Evolutionary conservation across 148 eudicot species (phyloP), one percentile per base, ranked within the genome.

Genomic region (Agrostemma githago): DNA sequence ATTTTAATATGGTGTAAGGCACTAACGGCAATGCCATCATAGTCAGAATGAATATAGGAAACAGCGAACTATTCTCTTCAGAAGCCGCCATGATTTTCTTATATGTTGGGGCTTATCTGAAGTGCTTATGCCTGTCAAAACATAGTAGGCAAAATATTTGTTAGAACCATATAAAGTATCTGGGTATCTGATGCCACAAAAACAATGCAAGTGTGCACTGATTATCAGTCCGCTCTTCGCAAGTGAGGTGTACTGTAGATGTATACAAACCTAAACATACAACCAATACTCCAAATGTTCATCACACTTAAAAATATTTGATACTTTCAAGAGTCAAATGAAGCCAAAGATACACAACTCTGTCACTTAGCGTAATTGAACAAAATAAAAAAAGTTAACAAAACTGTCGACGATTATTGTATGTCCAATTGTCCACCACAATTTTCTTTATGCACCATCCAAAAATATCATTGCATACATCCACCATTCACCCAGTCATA

Each of bases 31-130:
- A 58, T 20, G 93, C 98, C 81, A 95, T 86, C 70, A 92, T 87
- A 8, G 98, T 87, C 80, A 92, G 84, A 63, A 95, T 85, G 67
- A 95, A 95, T 56, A 95, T 95, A 11, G 98, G 97, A 77, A 95
- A 95, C 77, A 95, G 71, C 34, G 92, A 81, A 83, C 89, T 89
- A 62, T 89, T 90, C 82, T 95, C 98, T 77, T 89, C 98, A 16
- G 96, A 87, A 80, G 89, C 82, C 51, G 93, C 96, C 98, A 95
- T 95, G 73, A 56, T 61, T 72, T 79, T 72, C 62, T 43, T 72
- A 75, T 71, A 68, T 57, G 62, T 73, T 44, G 44, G 65, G 48
- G 70, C 82, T 82, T 83, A 59, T 77, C 42, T 66, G 44, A 71
- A 54, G 40, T 68, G 62, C 40, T 72, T 70, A 72, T 62, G 54